A percentile compares a stretch with the other conserved stretches of the same genome.
phyloP scores from a whole-genome alignment of 345 rosid species.

The Arabis hirsuta region DNA sequence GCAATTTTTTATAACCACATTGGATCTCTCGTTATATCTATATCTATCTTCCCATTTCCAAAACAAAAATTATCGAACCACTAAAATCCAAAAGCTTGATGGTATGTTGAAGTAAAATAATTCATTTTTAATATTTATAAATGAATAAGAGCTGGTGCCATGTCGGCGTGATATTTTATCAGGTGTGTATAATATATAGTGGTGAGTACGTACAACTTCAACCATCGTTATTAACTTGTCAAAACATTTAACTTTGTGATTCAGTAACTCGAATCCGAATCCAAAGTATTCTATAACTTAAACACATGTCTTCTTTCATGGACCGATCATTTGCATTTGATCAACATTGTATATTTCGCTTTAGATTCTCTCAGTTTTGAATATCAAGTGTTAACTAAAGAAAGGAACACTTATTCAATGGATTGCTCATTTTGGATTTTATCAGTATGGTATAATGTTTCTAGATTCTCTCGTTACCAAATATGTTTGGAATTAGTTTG shows the following conservation, averaged over 20 bases:
- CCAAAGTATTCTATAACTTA: not conserved
- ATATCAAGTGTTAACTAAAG: not conserved
- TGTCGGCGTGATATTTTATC: not conserved
- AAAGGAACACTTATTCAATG: not conserved
- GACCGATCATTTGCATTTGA: not conserved
- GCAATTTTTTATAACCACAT: slow-evolving; percentile 24
- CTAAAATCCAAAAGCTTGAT: slow-evolving; percentile 21
- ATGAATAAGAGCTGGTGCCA: not conserved
- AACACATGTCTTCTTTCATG: not conserved
- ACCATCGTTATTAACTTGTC: not conserved
- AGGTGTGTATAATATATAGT: not conserved
- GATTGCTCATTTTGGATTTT: not conserved
- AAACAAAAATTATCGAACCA: slow-evolving; percentile 27
- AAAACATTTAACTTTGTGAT: not conserved
- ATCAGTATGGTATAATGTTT: not conserved
- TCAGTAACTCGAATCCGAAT: not conserved
- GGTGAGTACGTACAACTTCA: not conserved
- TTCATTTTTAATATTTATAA: not conserved
- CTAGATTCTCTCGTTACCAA: not conserved
- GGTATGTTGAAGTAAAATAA: slow-evolving; percentile 24
- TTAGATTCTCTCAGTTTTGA: not conserved
- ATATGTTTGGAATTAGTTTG: not conserved
- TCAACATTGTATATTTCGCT: not conserved
- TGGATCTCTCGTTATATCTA: slow-evolving; percentile 33
- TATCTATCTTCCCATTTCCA: slow-evolving; percentile 24